Evolutionary conservation across 1,139 yeast genomes (phyloP).

Genomic region (Blastobotrys persicus): DNA sequence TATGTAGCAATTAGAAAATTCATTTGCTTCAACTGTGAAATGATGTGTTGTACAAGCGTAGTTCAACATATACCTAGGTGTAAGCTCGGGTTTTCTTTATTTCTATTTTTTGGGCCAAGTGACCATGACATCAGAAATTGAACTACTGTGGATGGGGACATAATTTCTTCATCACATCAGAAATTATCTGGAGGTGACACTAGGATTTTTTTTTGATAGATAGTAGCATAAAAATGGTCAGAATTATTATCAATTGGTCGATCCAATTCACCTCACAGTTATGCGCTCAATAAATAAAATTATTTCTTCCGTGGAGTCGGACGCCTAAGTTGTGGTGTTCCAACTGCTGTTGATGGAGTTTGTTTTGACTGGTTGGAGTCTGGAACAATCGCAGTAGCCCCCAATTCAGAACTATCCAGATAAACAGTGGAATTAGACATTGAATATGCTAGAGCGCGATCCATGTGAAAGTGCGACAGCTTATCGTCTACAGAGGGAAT

Average conservation of each 20-base stretch:
- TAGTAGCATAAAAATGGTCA: too few relatives aligned
- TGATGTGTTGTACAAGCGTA: too few relatives aligned
- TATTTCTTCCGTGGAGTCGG: conserved; percentile 12
- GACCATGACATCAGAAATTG: too few relatives aligned
- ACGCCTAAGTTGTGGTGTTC: conserved; percentile 1
- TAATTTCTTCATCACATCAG: too few relatives aligned
- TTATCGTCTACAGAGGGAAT: conserved; percentile 22
- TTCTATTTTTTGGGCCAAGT: too few relatives aligned
- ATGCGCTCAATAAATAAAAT: neutral
- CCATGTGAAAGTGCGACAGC: conserved; percentile 27
- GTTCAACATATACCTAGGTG: too few relatives aligned
- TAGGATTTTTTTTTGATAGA: too few relatives aligned
- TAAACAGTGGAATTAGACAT: conserved; percentile 22
- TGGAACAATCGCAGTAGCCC: conserved; percentile 3
- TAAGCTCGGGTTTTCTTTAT: too few relatives aligned
- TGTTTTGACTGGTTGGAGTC: conserved; percentile 8
- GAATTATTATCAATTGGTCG: too few relatives aligned
- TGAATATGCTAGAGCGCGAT: conserved; percentile 27
- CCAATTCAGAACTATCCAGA: conserved; percentile 20
- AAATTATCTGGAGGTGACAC: too few relatives aligned
- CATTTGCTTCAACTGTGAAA: conserved; percentile 27
- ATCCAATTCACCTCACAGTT: too few relatives aligned
- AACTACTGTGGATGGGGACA: too few relatives aligned
- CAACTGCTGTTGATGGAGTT: conserved; percentile 10
- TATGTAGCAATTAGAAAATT: conserved; percentile 19